Percentiles rank a stretch among this genome's conserved stretches.
Conservation (phyloP, 495 filamentous ascomycete genomes). For the Penicillium odoratum region DNA sequence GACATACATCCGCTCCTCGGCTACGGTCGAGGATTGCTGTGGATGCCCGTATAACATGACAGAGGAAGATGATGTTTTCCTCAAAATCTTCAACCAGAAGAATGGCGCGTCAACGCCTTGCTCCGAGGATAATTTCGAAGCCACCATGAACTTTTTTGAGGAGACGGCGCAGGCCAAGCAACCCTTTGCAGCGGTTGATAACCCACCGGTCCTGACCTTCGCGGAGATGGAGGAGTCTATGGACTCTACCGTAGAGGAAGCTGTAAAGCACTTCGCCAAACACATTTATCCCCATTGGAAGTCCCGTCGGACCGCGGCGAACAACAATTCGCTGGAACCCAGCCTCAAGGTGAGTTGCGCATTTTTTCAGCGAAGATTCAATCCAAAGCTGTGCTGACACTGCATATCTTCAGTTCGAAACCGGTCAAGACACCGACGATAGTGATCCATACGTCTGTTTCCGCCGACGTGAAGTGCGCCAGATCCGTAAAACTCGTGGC, state of each 20-base stretch:
- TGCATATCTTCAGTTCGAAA: conserved; percentile 68
- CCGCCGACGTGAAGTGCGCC: conserved; percentile 89
- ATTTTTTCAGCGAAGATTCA: neutral
- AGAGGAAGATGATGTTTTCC: conserved; percentile 80
- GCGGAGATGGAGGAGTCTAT: conserved; percentile 78
- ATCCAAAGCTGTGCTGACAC: conserved; percentile 16
- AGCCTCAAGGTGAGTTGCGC: conserved; percentile 64
- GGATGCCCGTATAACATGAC: conserved; percentile 90
- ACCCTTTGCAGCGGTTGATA: conserved; percentile 85
- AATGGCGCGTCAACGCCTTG: conserved; percentile 62
- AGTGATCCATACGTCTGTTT: conserved; percentile 98
- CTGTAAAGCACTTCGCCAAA: conserved; percentile 71
- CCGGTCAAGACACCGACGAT: conserved; percentile 88
- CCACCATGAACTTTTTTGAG: conserved; percentile 93
- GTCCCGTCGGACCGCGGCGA: conserved; percentile 58
- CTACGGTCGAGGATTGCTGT: conserved; percentile 92
- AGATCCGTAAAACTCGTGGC: conserved; percentile 90
- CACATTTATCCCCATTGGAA: conserved; percentile 93
- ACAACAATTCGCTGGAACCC: conserved; percentile 67
- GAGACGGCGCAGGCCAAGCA: conserved; percentile 76
- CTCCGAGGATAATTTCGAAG: conserved; percentile 88
- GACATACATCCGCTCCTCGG: conserved; percentile 96
- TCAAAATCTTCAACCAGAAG: conserved; percentile 81
- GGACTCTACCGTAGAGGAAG: conserved; percentile 66
- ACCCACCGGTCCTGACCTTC: conserved; percentile 73